Evolutionary conservation across 768 basidiomycete species (phyloP), one percentile per base, ranked within the genome.

Genomic region (Rhizopogon vesiculosus): DNA sequence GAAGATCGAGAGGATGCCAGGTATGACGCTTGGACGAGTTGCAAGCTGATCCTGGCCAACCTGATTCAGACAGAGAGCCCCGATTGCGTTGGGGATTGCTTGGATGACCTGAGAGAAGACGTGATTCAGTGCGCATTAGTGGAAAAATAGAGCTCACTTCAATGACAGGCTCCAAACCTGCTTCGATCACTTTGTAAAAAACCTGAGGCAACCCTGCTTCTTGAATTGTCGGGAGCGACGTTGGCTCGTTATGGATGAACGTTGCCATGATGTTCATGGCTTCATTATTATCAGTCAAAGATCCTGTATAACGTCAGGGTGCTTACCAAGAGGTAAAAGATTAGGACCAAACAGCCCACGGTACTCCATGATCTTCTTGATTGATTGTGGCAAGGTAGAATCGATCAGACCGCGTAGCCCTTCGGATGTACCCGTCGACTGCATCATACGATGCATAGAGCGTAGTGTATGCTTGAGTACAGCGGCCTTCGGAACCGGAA

Each of bases 191-290:
- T 55, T 81, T 80, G 72, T 94, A 98, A 64, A 99, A 93, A 0
- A 85, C 80, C 63, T 93, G 90, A 0, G 97, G 97, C 3, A 99
- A 71, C 5, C 87, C 85, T 28, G 85, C 81, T 70, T 99, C 97
- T 71, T 99, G 97, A 19, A 99, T 89, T 53, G 96, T 87, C 2
- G 84, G 76, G 55, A 99, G 74, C 15, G 93, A 97, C 0, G 95
- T 98, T 7, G 97, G 97, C 69, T 99, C 97, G 61, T 98, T 99
- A 76, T 99, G 96, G 8, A 98, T 86, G 71, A 98, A 98, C 0
- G 93, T 93, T 13, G 93, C 86, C 86, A 97, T 92, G 65, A 94
- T 88, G 68, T 95, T 93, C 76, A 95, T 91, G 5, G 91, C 93
- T 62, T 33, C 8, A 53, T 19, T 6, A 38, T 35, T 16, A 61